Evolutionary conservation across 2,329 filamentous ascomycete species (phyloP), one percentile per base, ranked within the genome.

Genomic region (Dactylellina haptotyla): DNA sequence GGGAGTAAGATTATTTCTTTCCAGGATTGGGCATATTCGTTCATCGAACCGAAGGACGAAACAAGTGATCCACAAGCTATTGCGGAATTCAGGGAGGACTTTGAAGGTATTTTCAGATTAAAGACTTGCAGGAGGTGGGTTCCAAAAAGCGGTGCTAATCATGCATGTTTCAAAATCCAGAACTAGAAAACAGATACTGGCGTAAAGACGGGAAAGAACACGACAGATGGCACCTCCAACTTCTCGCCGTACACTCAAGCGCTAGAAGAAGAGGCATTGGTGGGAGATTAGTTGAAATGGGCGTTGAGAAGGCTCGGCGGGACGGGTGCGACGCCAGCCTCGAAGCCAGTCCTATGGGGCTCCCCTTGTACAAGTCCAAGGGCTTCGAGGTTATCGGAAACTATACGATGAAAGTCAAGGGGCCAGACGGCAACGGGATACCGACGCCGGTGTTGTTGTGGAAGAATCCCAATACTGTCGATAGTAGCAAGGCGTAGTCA

Each of bases 271-370:
- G 32, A 26, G 69, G 69, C 9, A 73, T 73, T 32, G 69, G 69
- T 1, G 61, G 61, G 14, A 56, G 20, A 4, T 46, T 73, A 0
- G 69, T 73, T 4, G 46, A 66, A 9, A 10, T 66, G 10, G 61
- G 69, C 10, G 32, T 73, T 14, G 69, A 73, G 16, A n/a, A 48
- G 14, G 69, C 69, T 10, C 39, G 46, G 18, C 61, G 69, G 20
- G 69, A 73, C 26, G 61, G 61, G 28, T 73, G 69, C 23, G 69
- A 73, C 16, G 69, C 69, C n/a, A 51, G 61, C 20, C 54, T 73
- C 4, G 69, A 73, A 50, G 53, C 69, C 10, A 73, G 69, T 39
- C 69, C 69, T 2, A 59, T 73, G 54, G 69, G 69, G 3, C 28
- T 73, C 14, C 48, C 53, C 2, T 8, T 73, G 2, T 73, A 73